Conservation (phyloP, 1,139 yeast genomes). For the Geotrichum australiense region DNA sequence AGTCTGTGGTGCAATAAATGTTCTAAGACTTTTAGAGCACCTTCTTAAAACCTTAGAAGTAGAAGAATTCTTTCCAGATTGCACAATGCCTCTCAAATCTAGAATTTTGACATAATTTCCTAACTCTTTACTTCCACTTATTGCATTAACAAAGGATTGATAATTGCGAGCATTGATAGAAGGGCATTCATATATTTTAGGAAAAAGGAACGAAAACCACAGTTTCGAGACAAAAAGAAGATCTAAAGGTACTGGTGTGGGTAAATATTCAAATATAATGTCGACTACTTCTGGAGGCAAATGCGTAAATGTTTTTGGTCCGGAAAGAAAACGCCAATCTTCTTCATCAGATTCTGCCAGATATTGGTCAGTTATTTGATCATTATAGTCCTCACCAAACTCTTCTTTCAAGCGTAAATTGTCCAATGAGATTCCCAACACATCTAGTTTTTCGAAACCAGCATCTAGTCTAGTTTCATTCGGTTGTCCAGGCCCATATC, state of each 20-base stretch:
- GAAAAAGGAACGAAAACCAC: slow-evolving; percentile 54
- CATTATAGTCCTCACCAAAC: slow-evolving; percentile 12
- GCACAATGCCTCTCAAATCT: slow-evolving; percentile 73
- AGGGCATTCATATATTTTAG: slow-evolving; percentile 60
- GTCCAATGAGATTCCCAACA: slow-evolving; percentile 31
- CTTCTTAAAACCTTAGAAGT: slow-evolving; percentile 76
- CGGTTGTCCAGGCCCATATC: slow-evolving; percentile 54
- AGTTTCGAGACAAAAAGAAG: slow-evolving; percentile 52
- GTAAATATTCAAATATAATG: slow-evolving; percentile 43
- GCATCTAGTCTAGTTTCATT: slow-evolving; percentile 22
- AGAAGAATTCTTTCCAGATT: slow-evolving; percentile 87
- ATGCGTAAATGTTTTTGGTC: slow-evolving; percentile 5
- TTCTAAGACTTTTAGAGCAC: slow-evolving; percentile 54
- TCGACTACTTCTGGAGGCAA: slow-evolving; percentile 58
- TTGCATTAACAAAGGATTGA: slow-evolving; percentile 61
- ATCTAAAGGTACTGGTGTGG: slow-evolving; percentile 38
- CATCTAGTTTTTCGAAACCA: slow-evolving; percentile 20
- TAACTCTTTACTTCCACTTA: slow-evolving; percentile 33
- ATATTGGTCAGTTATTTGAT: neutral
- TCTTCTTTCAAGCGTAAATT: slow-evolving; percentile 18
- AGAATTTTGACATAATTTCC: slow-evolving; percentile 38
- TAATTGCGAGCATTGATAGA: slow-evolving; percentile 60
- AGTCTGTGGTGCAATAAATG: slow-evolving; percentile 87
- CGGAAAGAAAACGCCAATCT: neutral
- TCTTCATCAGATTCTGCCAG: slow-evolving; percentile 19